phyloP scores from a whole-genome alignment of 2,329 filamentous ascomycete species.

The Colletotrichum tofieldiae region DNA sequence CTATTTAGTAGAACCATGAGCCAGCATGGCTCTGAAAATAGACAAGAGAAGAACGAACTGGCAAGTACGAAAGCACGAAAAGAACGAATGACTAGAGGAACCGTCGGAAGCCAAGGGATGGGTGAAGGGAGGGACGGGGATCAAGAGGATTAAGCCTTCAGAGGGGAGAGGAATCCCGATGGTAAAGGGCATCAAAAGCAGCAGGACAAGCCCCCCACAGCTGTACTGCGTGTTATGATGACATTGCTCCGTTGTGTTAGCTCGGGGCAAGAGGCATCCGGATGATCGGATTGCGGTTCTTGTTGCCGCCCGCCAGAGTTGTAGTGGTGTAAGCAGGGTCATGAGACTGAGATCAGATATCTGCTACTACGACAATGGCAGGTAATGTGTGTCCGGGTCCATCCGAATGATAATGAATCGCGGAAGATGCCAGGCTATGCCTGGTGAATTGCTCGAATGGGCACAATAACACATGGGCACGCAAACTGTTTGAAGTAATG shows the following conservation, averaged over 20 bases:
- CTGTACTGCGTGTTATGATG: background rate
- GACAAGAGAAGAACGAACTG: background rate
- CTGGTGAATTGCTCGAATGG: background rate
- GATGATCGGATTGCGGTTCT: background rate
- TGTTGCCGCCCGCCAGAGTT: background rate
- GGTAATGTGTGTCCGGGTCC: background rate
- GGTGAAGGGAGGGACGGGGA: background rate
- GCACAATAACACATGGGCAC: background rate
- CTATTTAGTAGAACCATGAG: conserved; percentile 12
- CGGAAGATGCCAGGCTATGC: background rate
- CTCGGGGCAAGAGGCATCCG: background rate
- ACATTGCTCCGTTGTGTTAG: background rate
- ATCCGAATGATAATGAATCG: background rate
- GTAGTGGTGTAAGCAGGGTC: background rate
- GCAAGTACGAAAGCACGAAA: background rate
- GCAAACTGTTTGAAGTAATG: background rate
- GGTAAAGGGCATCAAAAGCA: background rate
- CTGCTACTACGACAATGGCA: background rate
- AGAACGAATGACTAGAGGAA: background rate
- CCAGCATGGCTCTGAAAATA: conserved; percentile 18
- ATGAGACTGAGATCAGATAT: conserved; percentile 3
- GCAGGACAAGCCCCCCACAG: background rate
- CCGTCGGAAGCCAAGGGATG: background rate
- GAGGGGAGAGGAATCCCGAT: background rate
- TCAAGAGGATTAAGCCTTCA: background rate